Conservation (phyloP, 2,329 filamentous ascomycete species). For the Colletotrichum acutatum region DNA sequence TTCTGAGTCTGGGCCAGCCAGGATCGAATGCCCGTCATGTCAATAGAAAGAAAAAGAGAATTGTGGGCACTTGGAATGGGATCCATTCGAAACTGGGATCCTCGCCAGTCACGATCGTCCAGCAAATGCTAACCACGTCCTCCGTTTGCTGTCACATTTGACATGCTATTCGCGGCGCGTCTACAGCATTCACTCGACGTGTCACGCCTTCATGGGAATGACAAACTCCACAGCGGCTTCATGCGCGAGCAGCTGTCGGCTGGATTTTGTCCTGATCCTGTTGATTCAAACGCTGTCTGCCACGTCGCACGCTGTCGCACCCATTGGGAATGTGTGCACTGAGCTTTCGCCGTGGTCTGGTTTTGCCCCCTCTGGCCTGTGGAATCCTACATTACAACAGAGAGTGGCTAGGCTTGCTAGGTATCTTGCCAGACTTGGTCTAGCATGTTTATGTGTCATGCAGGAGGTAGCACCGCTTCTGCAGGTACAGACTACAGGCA, state of each 20-base stretch:
- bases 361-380: background rate
- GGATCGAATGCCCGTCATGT: slow-evolving; percentile 17
- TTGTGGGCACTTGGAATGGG: slow-evolving; percentile 1
- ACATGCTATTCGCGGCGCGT: slow-evolving; percentile 7
- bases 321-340: background rate
- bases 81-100: slow-evolving; percentile 4
- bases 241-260: slow-evolving; percentile 1
- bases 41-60: background rate
- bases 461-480: slow-evolving; percentile 28
- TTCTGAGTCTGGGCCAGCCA: background rate
- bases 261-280: background rate
- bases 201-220: background rate
- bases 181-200: slow-evolving; percentile 7
- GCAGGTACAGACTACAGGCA: slow-evolving; percentile 24
- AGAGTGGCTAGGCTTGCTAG: background rate
- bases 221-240: background rate
- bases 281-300: slow-evolving; percentile 20
- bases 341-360: background rate
- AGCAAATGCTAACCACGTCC: background rate
- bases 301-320: slow-evolving; percentile 20
- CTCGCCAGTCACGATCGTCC: background rate
- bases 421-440: background rate
- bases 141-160: slow-evolving; percentile 11
- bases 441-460: slow-evolving; percentile 26
- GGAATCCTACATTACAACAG: background rate